Percentiles rank a stretch among this genome's conserved stretches.
These are phyloP conservation scores for Leavenworthia alabamica DNA, from an alignment of 345 rosid species.

Conservation along the genomic window DNA sequence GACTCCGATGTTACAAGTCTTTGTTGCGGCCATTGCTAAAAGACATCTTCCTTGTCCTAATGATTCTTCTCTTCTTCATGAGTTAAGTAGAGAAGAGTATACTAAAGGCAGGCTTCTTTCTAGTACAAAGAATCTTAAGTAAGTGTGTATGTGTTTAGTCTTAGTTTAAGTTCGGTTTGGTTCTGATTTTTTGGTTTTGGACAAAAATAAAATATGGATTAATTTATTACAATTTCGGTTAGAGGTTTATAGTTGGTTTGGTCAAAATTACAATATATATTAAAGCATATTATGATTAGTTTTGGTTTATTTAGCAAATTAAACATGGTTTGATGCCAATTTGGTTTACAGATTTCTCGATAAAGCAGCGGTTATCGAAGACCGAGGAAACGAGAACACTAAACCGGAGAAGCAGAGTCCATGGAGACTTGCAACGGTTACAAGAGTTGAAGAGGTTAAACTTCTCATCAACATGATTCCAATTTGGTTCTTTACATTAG, in stretches of 20 bases:
- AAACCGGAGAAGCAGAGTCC: constrained; percentile 43
- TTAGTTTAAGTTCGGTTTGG: not conserved
- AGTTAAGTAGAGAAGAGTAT: constrained; percentile 37
- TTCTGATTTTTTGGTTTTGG: not conserved
- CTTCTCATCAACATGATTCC: constrained; percentile 83
- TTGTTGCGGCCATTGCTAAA: constrained; percentile 69
- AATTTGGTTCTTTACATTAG: constrained; percentile 69
- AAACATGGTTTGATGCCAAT: not conserved
- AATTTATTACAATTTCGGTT: not conserved
- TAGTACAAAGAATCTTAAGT: constrained; percentile 65
- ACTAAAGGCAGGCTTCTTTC: constrained; percentile 52
- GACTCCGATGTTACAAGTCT: constrained; percentile 75
- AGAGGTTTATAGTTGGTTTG: not conserved
- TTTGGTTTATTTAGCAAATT: not conserved
- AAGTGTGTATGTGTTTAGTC: constrained; percentile 35
- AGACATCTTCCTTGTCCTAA: constrained; percentile 57
- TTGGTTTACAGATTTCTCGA: constrained; percentile 65
- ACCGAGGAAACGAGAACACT: constrained; percentile 23
- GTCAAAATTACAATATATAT: not conserved
- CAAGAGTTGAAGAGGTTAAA: constrained; percentile 80
- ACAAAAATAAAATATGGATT: not conserved
- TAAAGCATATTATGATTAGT: not conserved
- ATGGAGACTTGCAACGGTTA: constrained; percentile 77
- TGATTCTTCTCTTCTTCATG: constrained; percentile 48
- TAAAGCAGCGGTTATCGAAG: constrained; percentile 63